Evolutionary conservation across 73 alveolate genomes (phyloP), one percentile per base, ranked within the genome.

Genomic region (Paramecium sexaurelia): DNA sequence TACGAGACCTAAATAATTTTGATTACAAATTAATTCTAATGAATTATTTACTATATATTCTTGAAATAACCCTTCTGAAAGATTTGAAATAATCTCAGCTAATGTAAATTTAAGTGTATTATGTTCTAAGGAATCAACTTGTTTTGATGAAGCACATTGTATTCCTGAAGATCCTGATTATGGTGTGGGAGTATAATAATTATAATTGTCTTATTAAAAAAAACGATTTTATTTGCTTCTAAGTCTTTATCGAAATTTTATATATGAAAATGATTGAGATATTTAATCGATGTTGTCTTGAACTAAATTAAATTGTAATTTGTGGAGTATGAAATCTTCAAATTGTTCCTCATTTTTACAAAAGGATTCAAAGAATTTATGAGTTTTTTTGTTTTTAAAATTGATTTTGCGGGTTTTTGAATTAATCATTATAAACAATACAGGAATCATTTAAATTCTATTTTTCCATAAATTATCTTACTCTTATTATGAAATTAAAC

Each of bases 401-500:
- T 61, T 32, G 27, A 61, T 29, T 26, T 61, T 61, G 5, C 11
- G 1, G 1, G 83, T 61, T 61, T 61, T 32, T 13, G 47, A 61
- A 61, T 61, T 27, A 26, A 61, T 61, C 83, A 61, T 61, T 11
- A 61, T 11, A 61, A 61, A 61, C 11, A 45, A 61, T 61, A 61
- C 83, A 29, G 83, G 83, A 26, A 61, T 61, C 47, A 26, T 61
- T 61, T 61, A 32, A 26, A 61, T 61, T 61, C 83, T 26, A 32
- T 26, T 61, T 61, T 61, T 61, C 83, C 83, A 61, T 10, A 61
- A 26, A 29, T 61, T 61, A 29, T 61, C 83, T 8, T 61, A 26
- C 26, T 61, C 83, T 32, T 61, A 61, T 1, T 61, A 61, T 11
- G 83, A 61, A 61, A 61, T 29, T n/a, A 61, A 24, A 61, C 83